Evolutionary conservation across 768 basidiomycete species (phyloP), one percentile per base, ranked within the genome.

Genomic region (Panellus pusillus): DNA sequence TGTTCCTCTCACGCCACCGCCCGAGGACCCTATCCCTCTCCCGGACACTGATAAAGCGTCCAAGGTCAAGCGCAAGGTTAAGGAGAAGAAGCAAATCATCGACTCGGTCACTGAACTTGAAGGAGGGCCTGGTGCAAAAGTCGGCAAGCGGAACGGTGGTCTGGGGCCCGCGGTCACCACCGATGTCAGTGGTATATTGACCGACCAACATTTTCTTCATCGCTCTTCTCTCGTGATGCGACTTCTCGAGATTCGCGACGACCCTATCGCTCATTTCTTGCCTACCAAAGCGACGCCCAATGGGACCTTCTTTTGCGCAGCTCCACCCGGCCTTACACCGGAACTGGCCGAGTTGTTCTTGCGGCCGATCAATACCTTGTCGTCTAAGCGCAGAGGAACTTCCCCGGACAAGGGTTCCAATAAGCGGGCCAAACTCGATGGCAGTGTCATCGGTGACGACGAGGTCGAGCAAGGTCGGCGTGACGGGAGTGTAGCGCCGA

Each of bases 91-190:
- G 70, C 87, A 91, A 60, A 91, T 94, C 41, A 89, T 96, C 50
- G 95, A 98, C 68, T 79, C 82, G n/a, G 82, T 92, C 40, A 94
- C 89, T 7, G 94, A 98, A 69, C 80, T 94, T 40, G 78, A 80
- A 39, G 83, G 84, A 52, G 83, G 84, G 3, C 80, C 79, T 20
- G 79, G 82, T 20, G 73, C 74, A 6, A 74, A 76, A 55, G 68
- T 75, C 46, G 79, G 83, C 38, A 80, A 83, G n/a, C 76, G 79
- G 27, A 71, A 72, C 27, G 76, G 72, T 47, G 76, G 74, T 19
- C 67, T 84, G 19, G 82, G 80, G 19, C 77, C 78, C 28, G 82
- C 80, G 38, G 76, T 83, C 38, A 74, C 72, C 42, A 72, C 73
- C 52, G 80, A 78, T 62, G 81, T 88, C 50, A 85, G 83, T 49